These are phyloP conservation scores for Dioscorea alata DNA, from an alignment of 106 monocot species.

Conservation along the genomic window DNA sequence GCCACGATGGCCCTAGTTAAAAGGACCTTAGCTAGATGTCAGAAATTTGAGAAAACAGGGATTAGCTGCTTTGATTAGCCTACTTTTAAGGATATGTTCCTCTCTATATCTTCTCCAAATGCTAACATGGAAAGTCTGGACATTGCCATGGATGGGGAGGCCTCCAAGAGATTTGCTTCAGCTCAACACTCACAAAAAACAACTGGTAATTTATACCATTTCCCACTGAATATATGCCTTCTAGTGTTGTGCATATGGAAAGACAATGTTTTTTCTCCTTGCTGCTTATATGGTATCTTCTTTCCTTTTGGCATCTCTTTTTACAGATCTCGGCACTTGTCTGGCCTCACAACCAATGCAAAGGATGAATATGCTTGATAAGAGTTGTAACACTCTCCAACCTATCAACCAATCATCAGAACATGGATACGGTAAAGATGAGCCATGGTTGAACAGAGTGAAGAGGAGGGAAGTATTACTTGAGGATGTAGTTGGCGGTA, in stretches of 20 bases:
- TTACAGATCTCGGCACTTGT: slow-evolving; percentile 16
- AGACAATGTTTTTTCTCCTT: neutral
- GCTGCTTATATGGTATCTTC: neutral
- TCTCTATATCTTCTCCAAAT: slow-evolving; percentile 19
- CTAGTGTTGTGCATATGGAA: neutral
- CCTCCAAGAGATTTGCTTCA: neutral
- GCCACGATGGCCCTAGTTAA: slow-evolving; percentile 38
- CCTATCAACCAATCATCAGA: slow-evolving; percentile 22
- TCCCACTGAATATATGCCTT: neutral
- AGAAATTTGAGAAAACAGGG: slow-evolving; percentile 39
- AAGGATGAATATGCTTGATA: slow-evolving; percentile 4
- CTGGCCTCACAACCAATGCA: slow-evolving; percentile 2
- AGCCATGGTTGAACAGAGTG: slow-evolving; percentile 31
- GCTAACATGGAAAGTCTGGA: slow-evolving; percentile 10
- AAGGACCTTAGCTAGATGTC: slow-evolving; percentile 37
- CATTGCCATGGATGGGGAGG: slow-evolving; percentile 2
- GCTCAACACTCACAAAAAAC: too few relatives aligned
- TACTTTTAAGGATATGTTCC: slow-evolving; percentile 45
- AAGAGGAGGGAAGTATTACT: slow-evolving; percentile 54
- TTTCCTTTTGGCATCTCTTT: neutral
- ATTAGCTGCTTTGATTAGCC: slow-evolving; percentile 41
- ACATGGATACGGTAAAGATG: slow-evolving; percentile 22
- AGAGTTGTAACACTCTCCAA: slow-evolving; percentile 13
- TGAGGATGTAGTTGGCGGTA: slow-evolving; percentile 47
- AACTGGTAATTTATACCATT: neutral